Conservation (phyloP, 208 protist genomes). For the Leishmania amazonensis region DNA sequence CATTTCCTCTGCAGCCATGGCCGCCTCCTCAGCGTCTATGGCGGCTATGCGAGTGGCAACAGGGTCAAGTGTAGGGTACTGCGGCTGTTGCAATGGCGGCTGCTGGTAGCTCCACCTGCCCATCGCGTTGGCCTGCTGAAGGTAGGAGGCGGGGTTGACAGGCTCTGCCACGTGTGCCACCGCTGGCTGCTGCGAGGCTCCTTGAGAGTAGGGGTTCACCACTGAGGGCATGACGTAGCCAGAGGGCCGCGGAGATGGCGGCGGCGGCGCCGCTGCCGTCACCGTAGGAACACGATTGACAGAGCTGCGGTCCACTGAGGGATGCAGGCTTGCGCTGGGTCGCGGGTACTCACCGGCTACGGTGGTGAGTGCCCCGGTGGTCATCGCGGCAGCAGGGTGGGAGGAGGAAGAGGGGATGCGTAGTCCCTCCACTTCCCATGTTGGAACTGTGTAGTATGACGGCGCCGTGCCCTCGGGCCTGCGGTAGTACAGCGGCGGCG, state of each 20-base stretch:
- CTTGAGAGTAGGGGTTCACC: constrained; percentile 34
- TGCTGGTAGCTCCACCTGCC: constrained; percentile 42
- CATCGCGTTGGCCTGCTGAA: constrained; percentile 28
- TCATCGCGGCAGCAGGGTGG: constrained; percentile 4
- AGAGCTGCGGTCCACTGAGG: constrained; percentile 21
- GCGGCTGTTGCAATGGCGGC: constrained; percentile 15
- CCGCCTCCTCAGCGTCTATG: constrained; percentile 48
- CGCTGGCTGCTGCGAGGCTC: constrained; percentile 4
- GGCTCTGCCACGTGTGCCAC: constrained; percentile 4
- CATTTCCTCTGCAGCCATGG: constrained; percentile 50
- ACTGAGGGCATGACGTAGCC: constrained; percentile 32
- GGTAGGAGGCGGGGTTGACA: constrained; percentile 26
- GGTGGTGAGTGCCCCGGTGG: not conserved
- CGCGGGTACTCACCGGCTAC: not conserved
- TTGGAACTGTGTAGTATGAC: constrained; percentile 50
- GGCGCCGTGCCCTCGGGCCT: constrained; percentile 48
- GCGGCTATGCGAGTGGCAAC: constrained; percentile 31
- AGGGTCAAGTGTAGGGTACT: constrained; percentile 34
- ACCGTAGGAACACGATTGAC: not conserved
- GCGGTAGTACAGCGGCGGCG: constrained; percentile 72
- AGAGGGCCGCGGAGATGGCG: constrained; percentile 33
- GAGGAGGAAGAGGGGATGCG: constrained; percentile 20
- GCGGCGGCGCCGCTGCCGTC: constrained; percentile 9
- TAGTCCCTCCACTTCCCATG: constrained; percentile 19
- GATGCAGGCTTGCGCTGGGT: not conserved